phyloP scores from a whole-genome alignment of 1,139 yeast genomes.

The Starmera stellimalicola region DNA sequence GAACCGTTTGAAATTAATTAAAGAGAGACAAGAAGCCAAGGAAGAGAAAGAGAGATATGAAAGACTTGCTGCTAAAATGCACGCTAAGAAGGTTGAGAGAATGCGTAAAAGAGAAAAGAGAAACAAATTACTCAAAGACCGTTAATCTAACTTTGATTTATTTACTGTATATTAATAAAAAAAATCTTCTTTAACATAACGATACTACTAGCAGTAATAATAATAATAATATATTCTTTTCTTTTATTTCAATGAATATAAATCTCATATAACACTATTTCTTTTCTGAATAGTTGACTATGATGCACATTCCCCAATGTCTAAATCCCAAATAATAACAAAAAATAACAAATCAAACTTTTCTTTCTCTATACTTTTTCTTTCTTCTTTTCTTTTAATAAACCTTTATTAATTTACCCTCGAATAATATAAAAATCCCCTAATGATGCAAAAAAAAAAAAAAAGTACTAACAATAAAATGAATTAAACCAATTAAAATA shows the following conservation, averaged over 20 bases:
- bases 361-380: slow-evolving; percentile 8
- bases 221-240: background rate
- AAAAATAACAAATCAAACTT: slow-evolving; percentile 11
- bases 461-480: background rate
- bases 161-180: too few relatives aligned
- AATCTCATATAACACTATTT: background rate
- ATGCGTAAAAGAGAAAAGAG: slow-evolving; percentile 75
- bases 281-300: background rate
- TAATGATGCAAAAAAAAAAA: slow-evolving; percentile 1
- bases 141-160: slow-evolving; percentile 22
- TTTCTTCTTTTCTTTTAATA: background rate
- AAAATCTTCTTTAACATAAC: too few relatives aligned
- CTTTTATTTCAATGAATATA: background rate
- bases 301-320: slow-evolving; percentile 14
- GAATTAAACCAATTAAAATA: background rate
- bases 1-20: slow-evolving; percentile 41
- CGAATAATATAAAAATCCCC: slow-evolving; percentile 1
- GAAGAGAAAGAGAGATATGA: slow-evolving; percentile 72
- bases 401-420: slow-evolving; percentile 1
- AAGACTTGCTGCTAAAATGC: slow-evolving; percentile 62
- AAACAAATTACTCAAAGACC: slow-evolving; percentile 67
- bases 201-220: background rate
- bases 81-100: slow-evolving; percentile 70
- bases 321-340: slow-evolving; percentile 13
- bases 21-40: slow-evolving; percentile 58